Evolutionary conservation across 2,329 filamentous ascomycete genomes (phyloP), one percentile per base, ranked within the genome.

Genomic region (Trichoderma harzianum): DNA sequence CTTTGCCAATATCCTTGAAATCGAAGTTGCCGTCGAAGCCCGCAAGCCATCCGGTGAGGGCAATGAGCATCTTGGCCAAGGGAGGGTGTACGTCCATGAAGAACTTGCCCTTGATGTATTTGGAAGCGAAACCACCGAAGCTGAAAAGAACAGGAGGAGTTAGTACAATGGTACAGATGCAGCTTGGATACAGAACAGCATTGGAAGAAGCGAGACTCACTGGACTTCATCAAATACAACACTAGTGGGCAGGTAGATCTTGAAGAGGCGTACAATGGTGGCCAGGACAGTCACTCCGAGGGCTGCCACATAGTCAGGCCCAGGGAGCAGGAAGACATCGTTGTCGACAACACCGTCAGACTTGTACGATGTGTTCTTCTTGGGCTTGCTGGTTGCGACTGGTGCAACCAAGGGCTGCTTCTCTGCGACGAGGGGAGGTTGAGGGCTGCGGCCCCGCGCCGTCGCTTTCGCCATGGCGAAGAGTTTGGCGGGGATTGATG

Each of bases 1-100:
- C 96, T 85, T 98, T 98, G 82, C 96, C 96, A 83, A 99, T 99
- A 77, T 99, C 95, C 86, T 98, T 99, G 87, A 99, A 99, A 82
- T 98, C 96, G 81, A 99, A 99, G 74, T 94, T 88, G 75, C 96
- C 96, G 79, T 98, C 89, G 82, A 98, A 99, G 69, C 96, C 96
- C 78, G 95, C 96, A 74, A 98, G 83, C 91, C 93, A 99, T 77
- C 95, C 96, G 74, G 95, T 94, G 73, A 99, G 89, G 67, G 96
- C 97, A 78, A 99, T 95, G 76, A 99, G 90, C 80, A 99, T 90
- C 86, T 99, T 99, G 76, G 96, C 96, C 73, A 99, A 88, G 60
- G 96, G 96, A 36, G 96, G 96, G 81, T 99, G 96, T n/a, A 99
- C 96, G 81, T 99, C 96, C 96, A 99, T 99, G 83, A 99, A 99